Percentiles rank a stretch among this genome's conserved stretches.
These are phyloP conservation scores for Luffa acutangula DNA, from an alignment of 306 rosid genomes.

Conservation along the genomic window DNA sequence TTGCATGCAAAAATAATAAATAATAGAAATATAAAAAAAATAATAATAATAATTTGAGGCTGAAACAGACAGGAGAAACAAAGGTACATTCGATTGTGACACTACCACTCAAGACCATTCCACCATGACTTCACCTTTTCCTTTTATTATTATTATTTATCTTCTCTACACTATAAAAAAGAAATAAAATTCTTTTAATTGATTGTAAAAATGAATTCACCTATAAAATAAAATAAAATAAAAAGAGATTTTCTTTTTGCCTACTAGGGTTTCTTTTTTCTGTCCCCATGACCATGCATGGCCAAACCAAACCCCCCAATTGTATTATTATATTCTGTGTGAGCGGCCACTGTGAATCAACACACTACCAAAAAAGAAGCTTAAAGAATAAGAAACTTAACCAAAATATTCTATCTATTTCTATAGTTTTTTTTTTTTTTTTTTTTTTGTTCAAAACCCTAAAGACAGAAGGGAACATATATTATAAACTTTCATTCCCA, in stretches of 20 bases:
- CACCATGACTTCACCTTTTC: conserved; percentile 46
- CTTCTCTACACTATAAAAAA: not conserved
- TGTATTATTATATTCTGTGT: conserved; percentile 6
- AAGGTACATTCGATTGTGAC: conserved; percentile 61
- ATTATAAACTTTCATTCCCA: conserved; percentile 9
- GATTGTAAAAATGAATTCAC: not conserved
- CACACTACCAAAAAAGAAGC: conserved; percentile 24
- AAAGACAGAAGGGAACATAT: conserved; percentile 25
- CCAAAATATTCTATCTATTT: not conserved
- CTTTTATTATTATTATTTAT: conserved; percentile 13
- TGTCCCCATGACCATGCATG: conserved; percentile 26
- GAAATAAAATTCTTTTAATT: too few species aligned
- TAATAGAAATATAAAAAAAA: not conserved
- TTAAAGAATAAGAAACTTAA: conserved; percentile 36
- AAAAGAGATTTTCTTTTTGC: not conserved
- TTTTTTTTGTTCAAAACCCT: not conserved
- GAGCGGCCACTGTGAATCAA: conserved; percentile 24
- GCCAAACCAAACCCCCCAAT: conserved; percentile 1
- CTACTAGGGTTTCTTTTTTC: conserved; percentile 19
- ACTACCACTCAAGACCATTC: conserved; percentile 66
- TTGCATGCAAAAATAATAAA: conserved; percentile 19
- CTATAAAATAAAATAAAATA: too few species aligned
- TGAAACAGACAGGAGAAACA: conserved; percentile 36
- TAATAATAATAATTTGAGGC: not conserved
- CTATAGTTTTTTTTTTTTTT: not conserved